Base-by-base conservation (phyloP, 2,329 filamentous ascomycete species). In the Ophiostoma himal-ulmi region DNA sequence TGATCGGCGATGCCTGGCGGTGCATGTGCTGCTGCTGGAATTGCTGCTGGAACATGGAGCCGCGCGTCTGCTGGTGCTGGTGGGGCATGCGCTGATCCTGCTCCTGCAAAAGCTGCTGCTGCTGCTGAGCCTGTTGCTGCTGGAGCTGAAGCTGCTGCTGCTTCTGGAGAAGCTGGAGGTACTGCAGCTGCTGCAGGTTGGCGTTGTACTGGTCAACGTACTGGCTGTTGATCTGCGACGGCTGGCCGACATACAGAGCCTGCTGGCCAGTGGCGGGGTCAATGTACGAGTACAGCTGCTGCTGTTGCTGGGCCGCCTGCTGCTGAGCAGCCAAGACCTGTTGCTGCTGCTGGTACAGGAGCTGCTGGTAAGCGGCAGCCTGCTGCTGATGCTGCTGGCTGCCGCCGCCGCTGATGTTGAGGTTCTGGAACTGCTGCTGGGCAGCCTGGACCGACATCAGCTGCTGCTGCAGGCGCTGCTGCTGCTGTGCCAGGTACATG, bases 381-480 rank as follows among this genome's bases (percentile, higher is more conserved):
- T 79, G 78, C 39, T 80, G 77, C 74, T 83, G 81, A 67, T 80
- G 78, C 52, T 57, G 52, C 71, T 79, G 81, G 67, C 80, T 77
- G 71, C 77, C 94, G 48, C 26, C 65, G 48, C 70, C 68, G n/a
- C 68, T 89, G 71, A 96, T 78, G 79, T 85, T 93, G 81, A 96
- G 83, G 74, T 87, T 88, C 78, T 93, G 91, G 77, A 94, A 91
- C 79, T 94, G 91, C 80, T 93, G 91, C 72, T 92, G 91, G 52
- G 91, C 91, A 69, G 89, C 89, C 76, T 94, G 95, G 34, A 97
- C 88, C 74, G 83, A 91, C 75, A 93, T 87, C 74, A 98, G 86
- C 81, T 98, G 93, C 81, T 97, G 94, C 81, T 98, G 94, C 69
- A 98, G 88, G 74, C 92, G 91, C 82, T 97, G 93, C 81, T 98